phyloP scores from a whole-genome alignment of 2,329 filamentous ascomycete genomes.

The Knufia petricola region DNA sequence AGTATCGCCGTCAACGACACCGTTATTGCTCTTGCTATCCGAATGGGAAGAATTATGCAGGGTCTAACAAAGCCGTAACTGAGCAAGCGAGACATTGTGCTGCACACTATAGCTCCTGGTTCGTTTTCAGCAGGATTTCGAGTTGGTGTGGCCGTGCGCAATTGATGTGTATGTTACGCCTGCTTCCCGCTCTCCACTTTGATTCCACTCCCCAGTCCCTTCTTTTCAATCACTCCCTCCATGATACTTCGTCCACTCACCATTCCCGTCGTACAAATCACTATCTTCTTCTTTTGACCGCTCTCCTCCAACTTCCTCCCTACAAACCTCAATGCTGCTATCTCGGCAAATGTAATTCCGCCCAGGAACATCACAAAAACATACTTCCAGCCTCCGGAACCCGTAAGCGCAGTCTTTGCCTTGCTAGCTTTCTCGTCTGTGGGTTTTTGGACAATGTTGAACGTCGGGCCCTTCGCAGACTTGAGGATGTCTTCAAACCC shows the following conservation, averaged over 20 bases:
- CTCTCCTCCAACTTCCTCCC: conserved; percentile 68
- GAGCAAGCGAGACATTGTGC: too few species aligned
- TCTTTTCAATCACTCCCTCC: conserved; percentile 69
- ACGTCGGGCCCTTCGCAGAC: conserved; percentile 76
- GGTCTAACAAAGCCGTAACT: too few species aligned
- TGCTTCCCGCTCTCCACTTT: not conserved
- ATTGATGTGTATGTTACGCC: too few species aligned
- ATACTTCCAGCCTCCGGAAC: conserved; percentile 65
- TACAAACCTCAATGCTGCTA: conserved; percentile 85
- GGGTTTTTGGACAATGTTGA: conserved; percentile 84
- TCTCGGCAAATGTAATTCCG: conserved; percentile 93
- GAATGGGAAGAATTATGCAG: too few species aligned
- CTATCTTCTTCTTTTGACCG: conserved; percentile 57
- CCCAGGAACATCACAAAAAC: conserved; percentile 95
- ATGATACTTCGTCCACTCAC: conserved; percentile 85
- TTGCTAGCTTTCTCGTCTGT: conserved; percentile 79
- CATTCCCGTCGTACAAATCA: conserved; percentile 88
- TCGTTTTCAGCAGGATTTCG: too few species aligned
- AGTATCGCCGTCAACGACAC: too few species aligned
- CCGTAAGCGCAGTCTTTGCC: conserved; percentile 71
- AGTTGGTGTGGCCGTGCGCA: too few species aligned
- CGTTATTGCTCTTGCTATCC: too few species aligned
- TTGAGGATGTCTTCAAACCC: conserved; percentile 90
- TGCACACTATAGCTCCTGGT: too few species aligned
- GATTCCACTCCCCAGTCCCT: conserved; percentile 39